phyloP scores from a whole-genome alignment of 1,284 basidiomycete species.

The Acaromyces ingoldii region DNA sequence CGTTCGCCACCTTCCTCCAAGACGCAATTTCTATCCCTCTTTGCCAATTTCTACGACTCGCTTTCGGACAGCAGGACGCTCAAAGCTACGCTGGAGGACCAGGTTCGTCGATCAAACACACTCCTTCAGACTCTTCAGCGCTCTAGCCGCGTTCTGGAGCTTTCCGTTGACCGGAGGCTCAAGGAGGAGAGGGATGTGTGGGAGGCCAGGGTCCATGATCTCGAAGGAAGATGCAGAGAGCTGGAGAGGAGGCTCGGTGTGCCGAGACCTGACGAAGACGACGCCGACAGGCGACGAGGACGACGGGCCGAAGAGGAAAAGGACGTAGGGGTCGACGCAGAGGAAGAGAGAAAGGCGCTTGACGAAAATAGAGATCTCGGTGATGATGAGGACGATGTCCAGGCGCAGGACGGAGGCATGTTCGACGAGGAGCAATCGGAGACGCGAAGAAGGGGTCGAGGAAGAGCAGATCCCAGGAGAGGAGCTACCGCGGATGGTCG shows the following conservation, averaged over 20 bases:
- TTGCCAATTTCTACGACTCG: conserved; percentile 47
- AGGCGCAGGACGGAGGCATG: too few species aligned
- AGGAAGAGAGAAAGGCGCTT: too few species aligned
- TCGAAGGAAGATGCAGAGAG: conserved; percentile 32
- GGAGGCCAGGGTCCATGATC: conserved; percentile 30
- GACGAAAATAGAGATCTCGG: too few species aligned
- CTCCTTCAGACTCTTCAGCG: conserved; percentile 47
- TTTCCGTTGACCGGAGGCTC: conserved; percentile 40
- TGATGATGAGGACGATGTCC: too few species aligned
- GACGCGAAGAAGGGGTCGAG: too few species aligned
- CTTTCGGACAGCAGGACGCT: conserved; percentile 46
- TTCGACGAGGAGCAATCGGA: too few species aligned
- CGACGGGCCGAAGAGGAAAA: too few species aligned
- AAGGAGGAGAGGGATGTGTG: conserved; percentile 35
- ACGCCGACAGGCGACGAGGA: too few species aligned
- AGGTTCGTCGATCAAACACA: conserved; percentile 45
- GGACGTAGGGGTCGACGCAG: too few species aligned
- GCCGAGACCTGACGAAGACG: conserved; percentile 15
- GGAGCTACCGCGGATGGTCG: too few species aligned
- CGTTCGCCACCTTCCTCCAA: conserved; percentile 37
- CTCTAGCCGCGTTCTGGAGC: conserved; percentile 39
- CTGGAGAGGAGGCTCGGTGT: too few species aligned
- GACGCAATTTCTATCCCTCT: conserved; percentile 44
- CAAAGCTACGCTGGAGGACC: conserved; percentile 47
- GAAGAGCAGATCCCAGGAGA: too few species aligned